Evolutionary conservation across 257 asterid species (phyloP), one percentile per base, ranked within the genome.

Genomic region (Jacaranda mimosifolia): DNA sequence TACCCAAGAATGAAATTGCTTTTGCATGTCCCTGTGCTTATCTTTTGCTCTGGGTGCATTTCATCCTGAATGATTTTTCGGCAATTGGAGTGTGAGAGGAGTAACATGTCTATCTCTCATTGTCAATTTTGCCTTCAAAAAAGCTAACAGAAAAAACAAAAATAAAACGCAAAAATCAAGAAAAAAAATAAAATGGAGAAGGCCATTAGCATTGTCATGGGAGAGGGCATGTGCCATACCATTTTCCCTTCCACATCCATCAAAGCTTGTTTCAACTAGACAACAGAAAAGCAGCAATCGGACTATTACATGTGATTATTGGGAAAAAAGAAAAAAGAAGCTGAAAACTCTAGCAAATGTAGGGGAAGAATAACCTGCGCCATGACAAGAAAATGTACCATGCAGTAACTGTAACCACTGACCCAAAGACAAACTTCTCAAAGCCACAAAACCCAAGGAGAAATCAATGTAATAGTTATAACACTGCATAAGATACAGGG

Each of bases 361-460:
- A 53, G 59, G 59, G 19, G 21, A 52, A 19, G 2, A 18, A 1
- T 9, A 62, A 1, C 45, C 5, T 32, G 11, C 68, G 13, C 17
- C 45, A 62, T 10, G 68, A 32, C 10, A 15, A 62, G 19, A 62
- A 62, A 35, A 35, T 62, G 46, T 12, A 62, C 4, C 45, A 35
- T 62, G 19, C 36, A 18, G 63, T 57, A 9, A 57, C 38, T 32
- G 13, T 40, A 52, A 9, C 48, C 36, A 70, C 40, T 38, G 51
- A 35, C 36, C 56, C 38, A 53, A 51, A 45, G 67, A 42, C 43
- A 14, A 26, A 10, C 46, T 57, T 68, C 49, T 36, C 62, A 72
- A 67, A 74, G 21, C 80, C 63, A 73, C 60, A 52, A 70, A 67
- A 69, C 56, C 63, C 21, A 53, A 77, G 32, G 10, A 63, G 75